phyloP scores from a whole-genome alignment of 2,329 filamentous ascomycete species.

The Alternaria rosae region DNA sequence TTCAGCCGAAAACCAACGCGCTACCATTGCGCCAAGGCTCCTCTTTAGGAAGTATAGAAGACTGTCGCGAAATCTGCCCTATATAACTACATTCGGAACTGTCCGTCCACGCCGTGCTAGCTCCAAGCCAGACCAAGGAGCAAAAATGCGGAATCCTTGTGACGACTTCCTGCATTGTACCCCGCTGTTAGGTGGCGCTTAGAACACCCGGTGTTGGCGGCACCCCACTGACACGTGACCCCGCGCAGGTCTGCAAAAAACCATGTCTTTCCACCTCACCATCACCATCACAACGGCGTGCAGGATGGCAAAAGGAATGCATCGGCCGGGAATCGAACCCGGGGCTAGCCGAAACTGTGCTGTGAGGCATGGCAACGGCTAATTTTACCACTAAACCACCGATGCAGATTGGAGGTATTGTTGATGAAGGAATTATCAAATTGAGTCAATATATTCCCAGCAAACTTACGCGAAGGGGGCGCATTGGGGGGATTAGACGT shows the following conservation, averaged over 20 bases:
- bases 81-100: not conserved
- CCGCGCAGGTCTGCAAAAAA: not conserved
- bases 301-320: conserved; percentile 14
- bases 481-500: not conserved
- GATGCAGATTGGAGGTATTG: conserved; percentile 2
- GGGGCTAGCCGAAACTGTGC: conserved; percentile 32
- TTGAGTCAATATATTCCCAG: not conserved
- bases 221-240: not conserved
- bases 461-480: not conserved
- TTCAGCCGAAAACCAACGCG: conserved; percentile 36
- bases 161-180: conserved; percentile 3
- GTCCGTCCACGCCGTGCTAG: not conserved
- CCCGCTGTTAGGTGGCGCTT: not conserved
- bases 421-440: not conserved
- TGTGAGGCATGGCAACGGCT: conserved; percentile 30
- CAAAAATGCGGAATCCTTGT: not conserved
- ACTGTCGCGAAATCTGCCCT: not conserved
- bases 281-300: not conserved
- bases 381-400: conserved; percentile 39
- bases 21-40: conserved; percentile 37
- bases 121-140: not conserved
- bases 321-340: conserved; percentile 39
- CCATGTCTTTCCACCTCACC: not conserved
- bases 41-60: conserved; percentile 15
- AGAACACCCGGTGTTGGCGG: not conserved